Percentiles rank a stretch among this genome's conserved stretches.
These are phyloP conservation scores for Aspergillus sp. DNA, from an alignment of 2,329 filamentous ascomycete species.

Conservation along the genomic window DNA sequence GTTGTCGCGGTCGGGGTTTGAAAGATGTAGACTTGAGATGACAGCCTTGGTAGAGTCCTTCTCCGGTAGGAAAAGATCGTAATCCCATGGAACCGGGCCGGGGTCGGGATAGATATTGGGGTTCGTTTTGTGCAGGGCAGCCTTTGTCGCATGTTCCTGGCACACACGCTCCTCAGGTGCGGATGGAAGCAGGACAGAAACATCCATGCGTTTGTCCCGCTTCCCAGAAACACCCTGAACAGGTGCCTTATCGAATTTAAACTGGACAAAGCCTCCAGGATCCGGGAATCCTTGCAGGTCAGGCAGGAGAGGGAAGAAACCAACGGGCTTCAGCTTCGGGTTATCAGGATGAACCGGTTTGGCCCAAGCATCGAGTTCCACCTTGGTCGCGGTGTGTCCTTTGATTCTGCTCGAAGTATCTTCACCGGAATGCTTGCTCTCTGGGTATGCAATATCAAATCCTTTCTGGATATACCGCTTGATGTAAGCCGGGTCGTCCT, in stretches of 20 bases:
- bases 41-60: conserved; percentile 46
- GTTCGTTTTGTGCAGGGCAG: conserved; percentile 45
- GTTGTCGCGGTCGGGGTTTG: conserved; percentile 51
- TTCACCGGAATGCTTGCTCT: conserved; percentile 54
- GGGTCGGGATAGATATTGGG: conserved; percentile 48
- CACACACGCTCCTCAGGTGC: conserved; percentile 44
- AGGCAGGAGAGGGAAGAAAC: conserved; percentile 57
- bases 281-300: conserved; percentile 58
- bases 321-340: conserved; percentile 52
- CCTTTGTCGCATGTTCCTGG: conserved; percentile 45
- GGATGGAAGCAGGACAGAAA: conserved; percentile 52
- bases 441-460: conserved; percentile 61
- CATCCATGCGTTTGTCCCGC: conserved; percentile 57
- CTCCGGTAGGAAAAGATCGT: conserved; percentile 56
- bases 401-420: conserved; percentile 50
- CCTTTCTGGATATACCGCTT: conserved; percentile 58
- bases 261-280: conserved; percentile 54
- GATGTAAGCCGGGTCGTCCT: conserved; percentile 58
- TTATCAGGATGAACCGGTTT: conserved; percentile 57
- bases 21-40: conserved; percentile 52
- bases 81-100: conserved; percentile 52
- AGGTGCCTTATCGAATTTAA: conserved; percentile 60
- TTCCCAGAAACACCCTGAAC: conserved; percentile 41
- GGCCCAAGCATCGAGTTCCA: conserved; percentile 56
- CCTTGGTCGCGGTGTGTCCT: conserved; percentile 49